Percentiles rank a stretch among this genome's conserved stretches.
These are phyloP conservation scores for Dryadomyces sulphureus DNA, from an alignment of 2,329 filamentous ascomycete genomes.

Conservation along the genomic window DNA sequence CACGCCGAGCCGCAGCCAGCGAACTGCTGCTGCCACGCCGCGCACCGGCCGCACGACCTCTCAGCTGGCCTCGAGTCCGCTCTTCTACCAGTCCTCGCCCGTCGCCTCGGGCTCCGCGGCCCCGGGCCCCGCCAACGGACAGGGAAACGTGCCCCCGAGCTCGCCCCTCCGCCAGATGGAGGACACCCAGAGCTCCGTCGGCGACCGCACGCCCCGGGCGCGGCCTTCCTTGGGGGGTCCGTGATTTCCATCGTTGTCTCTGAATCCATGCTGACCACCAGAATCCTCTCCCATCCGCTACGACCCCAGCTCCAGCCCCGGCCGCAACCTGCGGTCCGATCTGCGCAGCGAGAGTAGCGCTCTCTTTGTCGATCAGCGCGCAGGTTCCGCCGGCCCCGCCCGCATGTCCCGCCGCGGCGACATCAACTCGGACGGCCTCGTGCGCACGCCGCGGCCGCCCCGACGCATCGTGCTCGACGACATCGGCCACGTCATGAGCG, in stretches of 20 bases:
- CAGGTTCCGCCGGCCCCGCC: slow-evolving; percentile 37
- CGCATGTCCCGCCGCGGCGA: slow-evolving; percentile 26
- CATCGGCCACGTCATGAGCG: slow-evolving; percentile 39
- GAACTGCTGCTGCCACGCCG: slow-evolving; percentile 12
- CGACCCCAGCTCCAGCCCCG: slow-evolving; percentile 76
- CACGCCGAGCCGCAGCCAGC: slow-evolving; percentile 24
- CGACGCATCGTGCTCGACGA: slow-evolving; percentile 43
- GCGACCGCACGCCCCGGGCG: slow-evolving; percentile 58
- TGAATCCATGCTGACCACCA: slow-evolving; percentile 20
- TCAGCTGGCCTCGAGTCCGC: slow-evolving; percentile 59
- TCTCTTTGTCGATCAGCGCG: slow-evolving; percentile 60
- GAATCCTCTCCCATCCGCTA: slow-evolving; percentile 90
- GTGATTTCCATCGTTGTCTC: background rate
- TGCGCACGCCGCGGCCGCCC: slow-evolving; percentile 34
- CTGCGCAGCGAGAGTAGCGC: slow-evolving; percentile 72
- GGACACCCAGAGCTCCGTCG: slow-evolving; percentile 38
- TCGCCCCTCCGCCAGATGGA: slow-evolving; percentile 46
- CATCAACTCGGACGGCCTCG: background rate
- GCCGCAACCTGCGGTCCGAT: slow-evolving; percentile 51
- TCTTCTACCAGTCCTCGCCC: slow-evolving; percentile 53
- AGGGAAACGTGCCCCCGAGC: slow-evolving; percentile 28
- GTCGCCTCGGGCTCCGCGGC: slow-evolving; percentile 18
- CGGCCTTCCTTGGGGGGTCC: slow-evolving; percentile 41
- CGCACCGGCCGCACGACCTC: slow-evolving; percentile 16
- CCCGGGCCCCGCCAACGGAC: slow-evolving; percentile 8